Evolutionary conservation across 768 basidiomycete genomes (phyloP), one percentile per base, ranked within the genome.

Genomic region (Pholiota conissans): DNA sequence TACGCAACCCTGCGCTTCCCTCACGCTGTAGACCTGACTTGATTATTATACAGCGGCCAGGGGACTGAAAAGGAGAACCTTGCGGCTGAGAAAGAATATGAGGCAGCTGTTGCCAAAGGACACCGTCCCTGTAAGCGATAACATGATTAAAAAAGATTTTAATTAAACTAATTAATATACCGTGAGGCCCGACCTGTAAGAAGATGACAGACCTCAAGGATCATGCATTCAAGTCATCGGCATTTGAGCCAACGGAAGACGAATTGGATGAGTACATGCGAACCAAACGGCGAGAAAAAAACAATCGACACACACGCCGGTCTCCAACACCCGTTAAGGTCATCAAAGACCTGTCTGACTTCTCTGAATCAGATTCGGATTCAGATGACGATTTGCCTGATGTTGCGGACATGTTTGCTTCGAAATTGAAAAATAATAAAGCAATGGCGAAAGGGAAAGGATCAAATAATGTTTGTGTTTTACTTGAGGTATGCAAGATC

Each of bases 131-230:
- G 86, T 85, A 49, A 42, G 80, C 32, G 35, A 1, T 61, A 16
- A 9, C 11, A 32, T 5, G 22, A 30, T 35, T 48, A 7, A n/a
- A 50, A 18, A 52, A 22, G 14, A 32, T 20, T 20, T 34, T 5
- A 3, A 5, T 27, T 7, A 13, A 11, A 14, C 2, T 57, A 7
- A 34, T 49, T 32, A 42, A 18, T 30, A 16, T 27, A n/a, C n/a
- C n/a, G n/a, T n/a, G n/a, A 87, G 86, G 89, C 67, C 87, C 86
- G 7, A 82, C 75, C 1, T 94, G 92, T 72, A 83, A 85, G 65
- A 79, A 79, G 63, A 85, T 86, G 77, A 79, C 82, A 52, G 83
- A 89, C 59, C 73, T 83, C 16, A 71, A 73, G 7, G 70, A 71
- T 26, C 79, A 78, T 52, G 71, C 87, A 27, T 94, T 89, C 79